Evolutionary conservation across 257 asterid species (phyloP).

Genomic region (Nicotiana noctiflora): DNA sequence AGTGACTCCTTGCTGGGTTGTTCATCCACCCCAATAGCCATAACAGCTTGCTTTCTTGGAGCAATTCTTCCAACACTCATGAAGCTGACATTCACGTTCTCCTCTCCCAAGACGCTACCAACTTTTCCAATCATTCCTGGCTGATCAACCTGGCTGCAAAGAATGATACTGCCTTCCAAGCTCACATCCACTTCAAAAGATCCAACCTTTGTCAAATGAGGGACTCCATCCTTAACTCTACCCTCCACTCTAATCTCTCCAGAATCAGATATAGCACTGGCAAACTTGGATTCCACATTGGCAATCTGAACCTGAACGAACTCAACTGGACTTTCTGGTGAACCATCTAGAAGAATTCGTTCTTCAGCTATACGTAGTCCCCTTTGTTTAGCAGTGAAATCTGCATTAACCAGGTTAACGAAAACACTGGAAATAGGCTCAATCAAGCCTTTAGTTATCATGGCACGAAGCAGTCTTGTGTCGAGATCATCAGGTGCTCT

Average conservation of each 20-base stretch:
- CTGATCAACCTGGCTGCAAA: constrained; percentile 93
- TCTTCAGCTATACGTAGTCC: constrained; percentile 75
- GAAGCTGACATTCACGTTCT: constrained; percentile 82
- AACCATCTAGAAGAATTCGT: constrained; percentile 58
- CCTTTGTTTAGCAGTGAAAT: constrained; percentile 86
- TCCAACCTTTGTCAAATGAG: constrained; percentile 81
- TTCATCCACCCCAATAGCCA: constrained; percentile 96
- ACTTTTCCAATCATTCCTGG: constrained; percentile 96
- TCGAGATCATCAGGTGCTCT: constrained; percentile 92
- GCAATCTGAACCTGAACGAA: constrained; percentile 70
- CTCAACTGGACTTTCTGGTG: constrained; percentile 83
- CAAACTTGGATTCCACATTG: constrained; percentile 78
- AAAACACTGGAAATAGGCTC: constrained; percentile 81
- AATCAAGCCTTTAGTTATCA: constrained; percentile 87
- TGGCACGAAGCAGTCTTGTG: constrained; percentile 86
- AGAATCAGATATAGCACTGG: constrained; percentile 74
- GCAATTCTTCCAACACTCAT: constrained; percentile 88
- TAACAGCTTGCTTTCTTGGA: constrained; percentile 83
- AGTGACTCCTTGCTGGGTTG: constrained; percentile 68
- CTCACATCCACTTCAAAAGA: constrained; percentile 92
- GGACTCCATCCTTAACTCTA: constrained; percentile 73
- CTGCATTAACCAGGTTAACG: constrained; percentile 81
- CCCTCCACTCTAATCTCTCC: constrained; percentile 86
- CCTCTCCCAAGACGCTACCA: constrained; percentile 75
- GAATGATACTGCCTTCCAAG: constrained; percentile 81